Evolutionary conservation across 768 basidiomycete species (phyloP).

Genomic region (Tulasnella sp.): DNA sequence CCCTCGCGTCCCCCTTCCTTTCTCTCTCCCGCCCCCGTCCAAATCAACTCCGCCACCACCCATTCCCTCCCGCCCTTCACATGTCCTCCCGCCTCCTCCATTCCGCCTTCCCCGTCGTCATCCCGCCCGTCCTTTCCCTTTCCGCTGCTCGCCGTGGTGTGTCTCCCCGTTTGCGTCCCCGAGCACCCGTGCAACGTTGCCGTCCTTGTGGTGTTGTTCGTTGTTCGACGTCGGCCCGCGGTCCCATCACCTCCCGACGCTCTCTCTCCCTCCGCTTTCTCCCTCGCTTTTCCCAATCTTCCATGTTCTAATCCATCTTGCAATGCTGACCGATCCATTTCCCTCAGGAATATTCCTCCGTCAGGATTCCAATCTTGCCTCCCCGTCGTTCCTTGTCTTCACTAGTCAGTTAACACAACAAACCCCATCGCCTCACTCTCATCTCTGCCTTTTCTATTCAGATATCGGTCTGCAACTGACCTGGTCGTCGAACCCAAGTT

Average conservation of each 20-base stretch:
- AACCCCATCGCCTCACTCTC: background rate
- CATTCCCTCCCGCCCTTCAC: background rate
- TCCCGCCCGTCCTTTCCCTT: background rate
- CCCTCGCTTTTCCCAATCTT: background rate
- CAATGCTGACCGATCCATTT: background rate
- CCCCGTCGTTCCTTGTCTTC: background rate
- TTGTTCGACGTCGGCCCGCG: constrained; percentile 6
- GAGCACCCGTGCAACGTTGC: background rate
- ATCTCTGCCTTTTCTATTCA: background rate
- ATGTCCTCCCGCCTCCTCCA: background rate
- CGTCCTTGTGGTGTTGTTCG: background rate
- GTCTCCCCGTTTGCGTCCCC: background rate
- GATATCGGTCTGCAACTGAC: background rate
- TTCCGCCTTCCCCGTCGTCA: background rate
- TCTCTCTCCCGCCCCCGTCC: background rate
- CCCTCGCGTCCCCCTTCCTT: background rate
- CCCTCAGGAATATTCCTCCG: background rate
- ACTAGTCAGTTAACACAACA: too few species aligned
- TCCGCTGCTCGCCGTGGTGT: background rate
- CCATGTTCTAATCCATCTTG: background rate
- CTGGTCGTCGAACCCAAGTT: constrained; percentile 1
- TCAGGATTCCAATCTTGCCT: constrained; percentile 2
- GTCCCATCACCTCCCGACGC: background rate
- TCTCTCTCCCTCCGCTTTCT: background rate
- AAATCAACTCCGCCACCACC: background rate